Percentiles rank a stretch among this genome's conserved stretches.
Conservation (phyloP, 495 filamentous ascomycete genomes). For the Aspergillus panamensis region DNA sequence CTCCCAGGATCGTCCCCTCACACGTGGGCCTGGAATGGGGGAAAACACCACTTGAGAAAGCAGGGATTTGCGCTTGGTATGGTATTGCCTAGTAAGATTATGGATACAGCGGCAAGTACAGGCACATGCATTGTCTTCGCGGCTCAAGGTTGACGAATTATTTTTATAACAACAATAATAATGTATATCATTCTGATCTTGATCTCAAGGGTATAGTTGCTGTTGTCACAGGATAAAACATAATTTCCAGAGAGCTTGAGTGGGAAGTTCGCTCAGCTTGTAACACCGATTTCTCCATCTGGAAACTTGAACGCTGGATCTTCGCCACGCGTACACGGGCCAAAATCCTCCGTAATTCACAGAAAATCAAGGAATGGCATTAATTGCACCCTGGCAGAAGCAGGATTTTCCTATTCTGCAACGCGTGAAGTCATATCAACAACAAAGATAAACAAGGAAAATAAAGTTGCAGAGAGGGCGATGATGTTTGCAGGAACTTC, state of each 20-base stretch:
- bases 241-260: neutral
- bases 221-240: neutral
- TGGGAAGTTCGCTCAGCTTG: neutral
- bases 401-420: neutral
- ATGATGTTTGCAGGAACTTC: constrained; percentile 10
- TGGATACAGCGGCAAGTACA: neutral
- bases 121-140: neutral
- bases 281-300: neutral
- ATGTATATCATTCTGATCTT: neutral
- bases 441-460: constrained; percentile 12
- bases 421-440: neutral
- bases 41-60: neutral
- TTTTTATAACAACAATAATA: neutral
- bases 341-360: too few relatives aligned
- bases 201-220: too few relatives aligned
- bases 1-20: neutral
- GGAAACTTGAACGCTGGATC: neutral
- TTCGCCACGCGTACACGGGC: neutral
- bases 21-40: neutral
- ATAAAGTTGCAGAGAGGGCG: constrained; percentile 23
- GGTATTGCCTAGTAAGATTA: neutral
- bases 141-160: neutral
- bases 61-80: neutral
- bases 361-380: neutral
- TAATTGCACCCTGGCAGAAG: neutral